Conservation (phyloP, 1,139 yeast species). For the Yamadazyma jaroonii region DNA sequence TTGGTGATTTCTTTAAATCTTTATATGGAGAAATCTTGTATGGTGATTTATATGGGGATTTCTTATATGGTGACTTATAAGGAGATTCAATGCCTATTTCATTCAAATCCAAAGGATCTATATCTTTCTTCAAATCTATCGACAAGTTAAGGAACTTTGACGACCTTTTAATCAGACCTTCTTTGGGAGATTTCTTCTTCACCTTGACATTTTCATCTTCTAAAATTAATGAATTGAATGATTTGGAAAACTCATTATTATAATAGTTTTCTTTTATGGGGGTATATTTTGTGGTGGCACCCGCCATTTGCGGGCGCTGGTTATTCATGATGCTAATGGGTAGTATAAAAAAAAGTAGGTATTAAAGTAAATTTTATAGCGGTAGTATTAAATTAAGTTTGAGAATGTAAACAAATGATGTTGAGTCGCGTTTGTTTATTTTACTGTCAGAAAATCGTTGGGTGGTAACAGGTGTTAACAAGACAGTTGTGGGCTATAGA, state of each 20-base stretch:
- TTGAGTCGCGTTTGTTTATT: slow-evolving; percentile 4
- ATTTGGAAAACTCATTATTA: slow-evolving; percentile 41
- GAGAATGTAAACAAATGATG: slow-evolving; percentile 7
- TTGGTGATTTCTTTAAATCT: background rate
- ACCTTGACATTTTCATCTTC: slow-evolving; percentile 24
- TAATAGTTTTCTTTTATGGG: slow-evolving; percentile 4
- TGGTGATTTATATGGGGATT: slow-evolving; percentile 8
- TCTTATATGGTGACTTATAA: slow-evolving; percentile 3
- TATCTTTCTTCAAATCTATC: slow-evolving; percentile 24
- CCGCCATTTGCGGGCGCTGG: slow-evolving; percentile 27
- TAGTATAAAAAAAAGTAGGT: background rate
- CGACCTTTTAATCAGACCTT: slow-evolving; percentile 38
- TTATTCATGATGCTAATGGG: slow-evolving; percentile 17
- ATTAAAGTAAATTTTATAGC: background rate
- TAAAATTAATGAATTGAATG: slow-evolving; percentile 44
- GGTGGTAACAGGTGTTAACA: no score
- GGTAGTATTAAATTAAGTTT: background rate
- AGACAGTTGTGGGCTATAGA: no score
- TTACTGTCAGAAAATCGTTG: background rate
- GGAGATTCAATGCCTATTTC: slow-evolving; percentile 22
- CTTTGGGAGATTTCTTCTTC: slow-evolving; percentile 3
- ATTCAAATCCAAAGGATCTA: slow-evolving; percentile 19
- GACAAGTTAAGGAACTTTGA: slow-evolving; percentile 47
- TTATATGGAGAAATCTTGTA: no score
- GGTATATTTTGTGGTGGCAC: slow-evolving; percentile 13